A percentile compares a stretch with the other conserved stretches of the same genome.
Conservation (phyloP, 179 eudicot genomes). For the Monotropa hypopitys region DNA sequence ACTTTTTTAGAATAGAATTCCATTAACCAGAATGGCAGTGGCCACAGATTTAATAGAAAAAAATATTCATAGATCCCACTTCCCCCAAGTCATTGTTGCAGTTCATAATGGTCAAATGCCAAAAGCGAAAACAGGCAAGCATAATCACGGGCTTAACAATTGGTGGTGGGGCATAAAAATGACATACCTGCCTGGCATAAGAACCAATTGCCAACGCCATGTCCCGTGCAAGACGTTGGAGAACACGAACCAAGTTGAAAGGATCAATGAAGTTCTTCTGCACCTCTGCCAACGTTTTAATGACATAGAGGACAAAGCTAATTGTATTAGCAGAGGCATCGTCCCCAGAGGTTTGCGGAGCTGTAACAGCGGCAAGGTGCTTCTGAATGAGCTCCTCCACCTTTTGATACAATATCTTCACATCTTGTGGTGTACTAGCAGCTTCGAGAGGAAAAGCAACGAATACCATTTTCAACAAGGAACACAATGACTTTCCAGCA, state of each 20-base stretch:
- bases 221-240: conserved; percentile 95
- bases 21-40: not conserved
- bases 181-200: conserved; percentile 62
- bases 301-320: conserved; percentile 80
- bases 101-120: conserved; percentile 2
- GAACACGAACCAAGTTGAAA: conserved; percentile 64
- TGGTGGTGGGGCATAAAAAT: not conserved
- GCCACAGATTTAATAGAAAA: not conserved
- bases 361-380: conserved; percentile 69
- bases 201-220: conserved; percentile 56
- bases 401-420: conserved; percentile 77
- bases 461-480: conserved; percentile 87
- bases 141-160: not conserved
- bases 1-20: not conserved
- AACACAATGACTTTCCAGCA: conserved; percentile 89
- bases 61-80: not conserved
- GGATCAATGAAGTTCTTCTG: conserved; percentile 72
- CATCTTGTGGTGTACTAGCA: conserved; percentile 58
- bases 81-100: not conserved
- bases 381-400: conserved; percentile 88
- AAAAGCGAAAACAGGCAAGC: not conserved
- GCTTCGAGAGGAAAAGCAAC: conserved; percentile 83
- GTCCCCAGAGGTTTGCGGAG: conserved; percentile 72
- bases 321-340: conserved; percentile 71
- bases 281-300: conserved; percentile 74